Conservation (phyloP, 352 stramenopile species). For the Phytopythium helicoides region DNA sequence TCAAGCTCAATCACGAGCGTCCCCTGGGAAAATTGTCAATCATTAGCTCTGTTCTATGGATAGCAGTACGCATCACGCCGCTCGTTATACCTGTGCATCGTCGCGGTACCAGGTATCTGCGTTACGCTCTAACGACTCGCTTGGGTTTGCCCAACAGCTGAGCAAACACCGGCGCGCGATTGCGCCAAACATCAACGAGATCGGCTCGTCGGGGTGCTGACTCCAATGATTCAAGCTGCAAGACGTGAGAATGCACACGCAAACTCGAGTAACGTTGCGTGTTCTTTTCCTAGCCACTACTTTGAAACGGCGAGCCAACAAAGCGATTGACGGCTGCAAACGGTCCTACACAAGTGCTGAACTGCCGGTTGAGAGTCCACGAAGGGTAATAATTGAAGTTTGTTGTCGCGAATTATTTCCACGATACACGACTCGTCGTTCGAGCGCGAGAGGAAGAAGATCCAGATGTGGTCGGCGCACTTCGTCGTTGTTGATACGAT, state of each 20-base stretch:
- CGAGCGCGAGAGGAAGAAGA: neutral
- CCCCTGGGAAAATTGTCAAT: neutral
- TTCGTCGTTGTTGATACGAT: neutral
- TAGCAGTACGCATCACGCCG: neutral
- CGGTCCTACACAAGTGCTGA: too few relatives aligned
- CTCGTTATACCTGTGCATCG: neutral
- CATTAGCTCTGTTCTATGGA: too few relatives aligned
- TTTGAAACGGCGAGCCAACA: too few relatives aligned
- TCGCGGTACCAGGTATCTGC: neutral
- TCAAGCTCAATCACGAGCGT: constrained; percentile 4
- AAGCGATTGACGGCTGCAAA: too few relatives aligned
- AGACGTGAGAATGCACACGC: too few relatives aligned
- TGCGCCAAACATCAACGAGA: neutral
- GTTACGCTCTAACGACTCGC: neutral
- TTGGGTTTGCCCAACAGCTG: constrained; percentile 2
- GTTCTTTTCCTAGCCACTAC: too few relatives aligned
- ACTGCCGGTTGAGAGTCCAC: too few relatives aligned
- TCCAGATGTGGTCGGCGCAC: neutral
- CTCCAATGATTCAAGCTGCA: neutral
- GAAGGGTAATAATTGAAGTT: neutral
- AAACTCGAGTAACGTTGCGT: too few relatives aligned
- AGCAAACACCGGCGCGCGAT: constrained; percentile 3
- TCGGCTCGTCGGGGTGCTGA: neutral
- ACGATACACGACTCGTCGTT: constrained; percentile 1
- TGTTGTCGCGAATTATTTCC: constrained; percentile 5